Conservation (phyloP, 169 alveolate genomes). For the Eimeria falciformis region DNA sequence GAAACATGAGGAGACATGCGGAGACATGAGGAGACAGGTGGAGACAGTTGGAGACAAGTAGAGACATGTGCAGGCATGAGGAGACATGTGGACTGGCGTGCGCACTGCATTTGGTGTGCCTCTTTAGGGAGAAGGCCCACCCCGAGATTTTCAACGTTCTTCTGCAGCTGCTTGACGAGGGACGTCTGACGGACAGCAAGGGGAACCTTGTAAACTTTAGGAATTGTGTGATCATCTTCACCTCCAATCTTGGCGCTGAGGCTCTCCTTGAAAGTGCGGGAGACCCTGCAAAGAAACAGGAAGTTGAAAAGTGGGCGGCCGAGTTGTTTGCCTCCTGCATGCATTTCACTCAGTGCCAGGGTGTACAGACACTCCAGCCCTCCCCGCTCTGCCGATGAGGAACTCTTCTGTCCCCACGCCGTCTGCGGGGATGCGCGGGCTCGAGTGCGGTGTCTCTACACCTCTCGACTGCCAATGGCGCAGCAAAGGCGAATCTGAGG, state of each 20-base stretch:
- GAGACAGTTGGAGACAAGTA: no score
- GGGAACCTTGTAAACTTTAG: slow-evolving; percentile 92
- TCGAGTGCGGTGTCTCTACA: background rate
- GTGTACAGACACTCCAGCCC: no score
- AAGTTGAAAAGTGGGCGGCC: slow-evolving; percentile 33
- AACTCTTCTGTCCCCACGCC: no score
- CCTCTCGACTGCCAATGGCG: slow-evolving; percentile 1
- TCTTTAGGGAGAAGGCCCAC: slow-evolving; percentile 93
- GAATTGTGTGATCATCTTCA: slow-evolving; percentile 89
- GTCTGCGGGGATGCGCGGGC: slow-evolving; percentile 18
- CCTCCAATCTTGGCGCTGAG: slow-evolving; percentile 88
- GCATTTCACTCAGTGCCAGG: no score
- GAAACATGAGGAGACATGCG: background rate
- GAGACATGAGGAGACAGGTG: no score
- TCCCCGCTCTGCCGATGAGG: slow-evolving; percentile 28
- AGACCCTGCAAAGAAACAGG: slow-evolving; percentile 59
- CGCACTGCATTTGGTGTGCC: no score
- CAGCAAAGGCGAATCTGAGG: slow-evolving; percentile 46
- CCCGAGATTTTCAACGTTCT: slow-evolving; percentile 92
- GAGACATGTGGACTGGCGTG: no score
- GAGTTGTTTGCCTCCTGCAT: no score
- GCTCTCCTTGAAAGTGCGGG: slow-evolving; percentile 83
- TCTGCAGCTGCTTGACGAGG: slow-evolving; percentile 91
- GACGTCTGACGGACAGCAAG: slow-evolving; percentile 90
- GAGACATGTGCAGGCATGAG: no score